Evolutionary conservation across 2,329 filamentous ascomycete genomes (phyloP), one percentile per base, ranked within the genome.

Genomic region (Calonectria pauciramosa): DNA sequence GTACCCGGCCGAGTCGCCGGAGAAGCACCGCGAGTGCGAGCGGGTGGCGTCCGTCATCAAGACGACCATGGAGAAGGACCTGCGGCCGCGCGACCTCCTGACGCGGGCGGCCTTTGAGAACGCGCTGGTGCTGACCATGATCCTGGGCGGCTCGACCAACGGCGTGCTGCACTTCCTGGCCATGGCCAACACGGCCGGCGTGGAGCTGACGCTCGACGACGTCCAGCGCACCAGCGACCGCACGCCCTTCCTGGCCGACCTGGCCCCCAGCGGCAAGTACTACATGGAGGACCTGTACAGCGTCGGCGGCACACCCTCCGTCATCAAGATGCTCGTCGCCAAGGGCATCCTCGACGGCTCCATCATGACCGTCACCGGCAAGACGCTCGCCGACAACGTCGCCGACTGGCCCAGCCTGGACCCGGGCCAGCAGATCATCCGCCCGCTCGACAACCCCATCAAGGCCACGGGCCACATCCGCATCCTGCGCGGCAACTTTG

Each of bases 251-350:
- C 92, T 98, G 44, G 96, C 96, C 1, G 93, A 98, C 82, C 90
- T 98, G 18, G 94, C 95, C 0, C 96, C 96, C 0, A 94, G 91
- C 44, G 96, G 96, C 11, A 93, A 93, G 78, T 96, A 96, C 86
- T 93, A 94, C 83, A 97, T 98, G 92, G 94, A 95, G 70, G 96
- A 98, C 82, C 90, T 98, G 4, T 97, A 95, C 87, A 90, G 94
- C 36, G 93, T 98, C 65, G 96, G 96, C 74, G 96, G 96, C 76
- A 95, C 96, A 26, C 95, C 95, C 0, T 93, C 94, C 0, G 95
- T 98, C 2, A 92, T 97, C 84, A 98, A 98, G 86, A 89, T 96
- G 79, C 91, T 98, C 73, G 93, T 97, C 75, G 94, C 94, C 16
- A 92, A 92, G 2, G 90, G 91, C 23, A 87, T 97, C 41, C 89